Percentiles rank a stretch among this genome's conserved stretches.
These are phyloP conservation scores for Hysterium pulicare DNA, from an alignment of 2,329 filamentous ascomycete species.

Conservation along the genomic window DNA sequence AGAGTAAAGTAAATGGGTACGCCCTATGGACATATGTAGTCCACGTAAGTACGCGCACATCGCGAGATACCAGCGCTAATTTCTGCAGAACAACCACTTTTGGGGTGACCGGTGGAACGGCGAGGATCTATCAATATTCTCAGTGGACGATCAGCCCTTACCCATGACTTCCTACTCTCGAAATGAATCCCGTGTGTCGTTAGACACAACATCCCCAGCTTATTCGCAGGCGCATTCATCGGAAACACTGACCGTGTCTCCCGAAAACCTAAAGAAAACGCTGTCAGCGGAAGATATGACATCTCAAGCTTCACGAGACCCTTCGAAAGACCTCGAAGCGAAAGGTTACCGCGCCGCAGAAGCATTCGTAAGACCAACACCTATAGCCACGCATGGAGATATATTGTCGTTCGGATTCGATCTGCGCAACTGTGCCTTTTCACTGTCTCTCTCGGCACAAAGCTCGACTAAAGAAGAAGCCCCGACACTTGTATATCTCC, in stretches of 20 bases:
- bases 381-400: slow-evolving; percentile 70
- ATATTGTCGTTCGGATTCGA: slow-evolving; percentile 76
- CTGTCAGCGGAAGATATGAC: slow-evolving; percentile 57
- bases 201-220: slow-evolving; percentile 49
- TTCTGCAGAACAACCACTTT: slow-evolving; percentile 70
- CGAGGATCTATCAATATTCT: slow-evolving; percentile 90
- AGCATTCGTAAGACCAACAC: slow-evolving; percentile 83
- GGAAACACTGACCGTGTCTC: slow-evolving; percentile 58
- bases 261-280: slow-evolving; percentile 70
- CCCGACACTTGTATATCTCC: slow-evolving; percentile 81
- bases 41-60: slow-evolving; percentile 48
- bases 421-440: slow-evolving; percentile 73
- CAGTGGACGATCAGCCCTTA: slow-evolving; percentile 70
- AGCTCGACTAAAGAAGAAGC: slow-evolving; percentile 58
- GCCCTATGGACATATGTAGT: slow-evolving; percentile 85
- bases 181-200: slow-evolving; percentile 49
- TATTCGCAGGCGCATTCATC: slow-evolving; percentile 53
- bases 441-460: slow-evolving; percentile 63
- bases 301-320: slow-evolving; percentile 16
- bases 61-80: slow-evolving; percentile 14
- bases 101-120: slow-evolving; percentile 97
- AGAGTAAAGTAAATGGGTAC: slow-evolving; percentile 77
- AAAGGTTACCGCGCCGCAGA: slow-evolving; percentile 82
- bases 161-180: slow-evolving; percentile 49
- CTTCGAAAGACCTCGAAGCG: slow-evolving; percentile 17